Evolutionary conservation across 192 early-diverging fungal species (phyloP), one percentile per base, ranked within the genome.

Genomic region (Linnemannia zychae): DNA sequence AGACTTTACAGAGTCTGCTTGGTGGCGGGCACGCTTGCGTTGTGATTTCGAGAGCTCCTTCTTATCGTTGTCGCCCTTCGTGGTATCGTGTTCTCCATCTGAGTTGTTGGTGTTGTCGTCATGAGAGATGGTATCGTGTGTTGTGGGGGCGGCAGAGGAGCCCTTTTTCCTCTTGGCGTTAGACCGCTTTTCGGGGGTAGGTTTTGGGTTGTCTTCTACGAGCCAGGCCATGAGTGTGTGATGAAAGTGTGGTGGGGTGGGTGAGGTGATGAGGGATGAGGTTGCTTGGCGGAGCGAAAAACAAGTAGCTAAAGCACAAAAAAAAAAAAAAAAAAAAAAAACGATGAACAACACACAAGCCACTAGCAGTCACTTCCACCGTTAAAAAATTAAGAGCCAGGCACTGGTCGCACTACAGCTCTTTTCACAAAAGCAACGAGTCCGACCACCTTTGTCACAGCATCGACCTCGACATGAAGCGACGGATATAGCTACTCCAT

Each of bases 91-190:
- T 15, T 63, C 57, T 63, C 57, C 57, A 12, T 63, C 57, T 12
- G 57, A 63, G 57, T 63, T 63, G 57, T 63, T 63, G 3, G 44
- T 63, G 70, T 67, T 17, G 44, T 44, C 28, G 16, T 31, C 22
- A 40, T n/a, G 63, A 24, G 28, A 63, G n/a, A 4, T 49, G 28
- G 15, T 70, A 38, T 74, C 66, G 20, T 52, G 28, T 22, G 50
- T 47, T 47, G 36, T 3, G 7, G 65, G 68, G 22, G 60, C n/a
- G 33, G 40, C 40, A 44, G 40, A 44, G 1, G 71, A 13, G 17
- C 37, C 18, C 70, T 85, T 85, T 76, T 85, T 85, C 74, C 83
- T 79, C 70, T 85, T 85, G 40, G 77, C 74, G 34, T 85, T 85
- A 6, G 83, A 85, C 22, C 83, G 83, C 65, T 85, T 79, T 69